phyloP scores from a whole-genome alignment of 257 asterid genomes.

The Ophiorrhiza pumila region DNA sequence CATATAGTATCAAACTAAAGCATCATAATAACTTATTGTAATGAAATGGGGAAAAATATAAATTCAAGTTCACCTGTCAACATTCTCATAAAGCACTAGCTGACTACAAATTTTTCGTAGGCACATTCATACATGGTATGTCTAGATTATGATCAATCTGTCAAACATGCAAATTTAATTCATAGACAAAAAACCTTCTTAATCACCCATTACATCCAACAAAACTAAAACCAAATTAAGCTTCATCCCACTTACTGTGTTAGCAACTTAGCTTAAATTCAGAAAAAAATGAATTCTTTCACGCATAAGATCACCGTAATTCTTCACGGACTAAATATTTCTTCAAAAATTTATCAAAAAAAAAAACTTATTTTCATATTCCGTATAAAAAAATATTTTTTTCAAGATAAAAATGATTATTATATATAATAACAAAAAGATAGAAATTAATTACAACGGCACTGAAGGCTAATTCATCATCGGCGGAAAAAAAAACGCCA shows the following conservation, averaged over 20 bases:
- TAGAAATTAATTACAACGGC: too few species aligned
- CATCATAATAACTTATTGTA: background rate
- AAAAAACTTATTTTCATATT: background rate
- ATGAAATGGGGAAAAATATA: background rate
- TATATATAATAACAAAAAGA: too few species aligned
- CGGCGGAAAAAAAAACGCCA: too few species aligned
- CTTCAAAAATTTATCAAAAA: background rate
- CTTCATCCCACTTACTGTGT: background rate
- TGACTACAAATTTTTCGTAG: too few species aligned
- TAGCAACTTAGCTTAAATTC: background rate
- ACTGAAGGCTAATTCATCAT: too few species aligned
- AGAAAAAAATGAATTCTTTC: background rate
- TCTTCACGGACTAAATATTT: background rate
- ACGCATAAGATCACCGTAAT: background rate
- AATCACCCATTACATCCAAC: background rate
- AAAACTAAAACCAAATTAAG: background rate
- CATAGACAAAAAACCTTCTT: background rate
- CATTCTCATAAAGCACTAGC: background rate
- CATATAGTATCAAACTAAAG: background rate
- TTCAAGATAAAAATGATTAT: too few species aligned
- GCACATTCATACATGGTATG: background rate
- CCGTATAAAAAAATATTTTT: too few species aligned
- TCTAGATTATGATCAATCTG: background rate
- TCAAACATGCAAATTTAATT: background rate
- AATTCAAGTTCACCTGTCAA: background rate